These are phyloP conservation scores for Pleurotus tuoliensis DNA, from an alignment of 768 basidiomycete genomes.

Conservation along the genomic window DNA sequence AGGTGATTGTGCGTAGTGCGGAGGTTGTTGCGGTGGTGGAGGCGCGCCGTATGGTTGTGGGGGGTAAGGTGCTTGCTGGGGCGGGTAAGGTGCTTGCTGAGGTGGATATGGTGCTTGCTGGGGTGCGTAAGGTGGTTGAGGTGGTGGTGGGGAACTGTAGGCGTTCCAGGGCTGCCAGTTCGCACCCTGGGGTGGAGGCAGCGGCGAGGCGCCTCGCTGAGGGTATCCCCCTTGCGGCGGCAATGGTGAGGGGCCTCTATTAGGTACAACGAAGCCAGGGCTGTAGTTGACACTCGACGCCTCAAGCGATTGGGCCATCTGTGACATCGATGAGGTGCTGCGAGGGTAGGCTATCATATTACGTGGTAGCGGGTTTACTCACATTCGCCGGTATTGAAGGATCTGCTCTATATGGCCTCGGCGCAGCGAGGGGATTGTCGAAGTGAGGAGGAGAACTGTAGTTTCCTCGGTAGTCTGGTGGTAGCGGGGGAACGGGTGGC, in stretches of 20 bases:
- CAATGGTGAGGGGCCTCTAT: conserved; percentile 8
- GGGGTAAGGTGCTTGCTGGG: neutral
- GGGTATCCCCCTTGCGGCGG: conserved; percentile 10
- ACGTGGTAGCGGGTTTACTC: conserved; percentile 21
- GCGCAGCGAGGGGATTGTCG: conserved; percentile 56
- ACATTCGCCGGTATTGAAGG: conserved; percentile 62
- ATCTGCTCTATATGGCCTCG: conserved; percentile 60
- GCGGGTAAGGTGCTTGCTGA: conserved; percentile 16
- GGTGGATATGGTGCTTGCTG: conserved; percentile 17
- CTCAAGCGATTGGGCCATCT: conserved; percentile 55
- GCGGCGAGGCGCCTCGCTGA: conserved; percentile 19
- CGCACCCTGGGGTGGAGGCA: conserved; percentile 18
- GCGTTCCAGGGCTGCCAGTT: conserved; percentile 21
- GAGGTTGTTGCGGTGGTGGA: neutral
- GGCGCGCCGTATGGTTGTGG: too few species aligned
- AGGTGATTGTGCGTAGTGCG: conserved; percentile 11
- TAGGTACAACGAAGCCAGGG: conserved; percentile 24
- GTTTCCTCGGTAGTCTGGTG: conserved; percentile 29
- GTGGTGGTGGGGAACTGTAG: conserved; percentile 8
- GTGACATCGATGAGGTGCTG: neutral
- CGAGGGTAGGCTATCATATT: conserved; percentile 7
- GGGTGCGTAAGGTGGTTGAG: conserved; percentile 11
- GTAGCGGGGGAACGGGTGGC: conserved; percentile 49
- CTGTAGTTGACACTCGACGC: conserved; percentile 47
- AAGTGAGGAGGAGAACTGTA: conserved; percentile 44